Percentiles rank a stretch among this genome's conserved stretches.
These are phyloP conservation scores for Linum trigynum DNA, from an alignment of 345 rosid species.

Conservation along the genomic window DNA sequence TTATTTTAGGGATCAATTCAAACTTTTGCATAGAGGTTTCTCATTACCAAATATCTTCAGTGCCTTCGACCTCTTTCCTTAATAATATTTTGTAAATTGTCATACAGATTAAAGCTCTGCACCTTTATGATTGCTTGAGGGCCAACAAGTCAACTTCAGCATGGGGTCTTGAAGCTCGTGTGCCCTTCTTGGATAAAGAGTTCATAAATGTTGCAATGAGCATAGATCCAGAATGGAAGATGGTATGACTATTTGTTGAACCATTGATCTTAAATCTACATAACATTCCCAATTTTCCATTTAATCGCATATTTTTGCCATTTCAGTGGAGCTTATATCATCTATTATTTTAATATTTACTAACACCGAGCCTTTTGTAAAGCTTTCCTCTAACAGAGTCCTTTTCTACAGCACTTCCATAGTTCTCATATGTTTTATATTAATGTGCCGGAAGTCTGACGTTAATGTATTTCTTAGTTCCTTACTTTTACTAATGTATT, in stretches of 20 bases:
- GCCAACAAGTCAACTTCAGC: constrained; percentile 83
- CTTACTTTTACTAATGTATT: not conserved
- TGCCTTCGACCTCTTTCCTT: not conserved
- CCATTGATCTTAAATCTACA: too few relatives aligned
- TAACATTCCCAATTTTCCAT: not conserved
- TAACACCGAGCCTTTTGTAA: not conserved
- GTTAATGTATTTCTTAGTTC: not conserved
- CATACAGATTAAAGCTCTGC: constrained; percentile 69
- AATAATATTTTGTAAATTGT: constrained; percentile 8
- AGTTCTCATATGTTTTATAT: not conserved
- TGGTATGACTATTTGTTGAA: constrained; percentile 30
- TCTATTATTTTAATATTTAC: not conserved
- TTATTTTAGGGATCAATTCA: not conserved
- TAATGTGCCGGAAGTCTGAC: too few relatives aligned
- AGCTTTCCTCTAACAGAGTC: not conserved
- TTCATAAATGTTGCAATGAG: constrained; percentile 61
- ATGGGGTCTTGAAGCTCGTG: constrained; percentile 93
- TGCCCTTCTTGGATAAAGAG: constrained; percentile 74
- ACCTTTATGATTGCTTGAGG: constrained; percentile 82
- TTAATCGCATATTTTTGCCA: not conserved
- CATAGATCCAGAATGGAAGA: constrained; percentile 79
- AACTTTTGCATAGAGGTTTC: not conserved
- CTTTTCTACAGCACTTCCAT: not conserved
- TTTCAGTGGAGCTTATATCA: not conserved
- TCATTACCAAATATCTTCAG: constrained; percentile 5